Evolutionary conservation across 768 basidiomycete species (phyloP), one percentile per base, ranked within the genome.

Genomic region (Leccinum disarticulatum): DNA sequence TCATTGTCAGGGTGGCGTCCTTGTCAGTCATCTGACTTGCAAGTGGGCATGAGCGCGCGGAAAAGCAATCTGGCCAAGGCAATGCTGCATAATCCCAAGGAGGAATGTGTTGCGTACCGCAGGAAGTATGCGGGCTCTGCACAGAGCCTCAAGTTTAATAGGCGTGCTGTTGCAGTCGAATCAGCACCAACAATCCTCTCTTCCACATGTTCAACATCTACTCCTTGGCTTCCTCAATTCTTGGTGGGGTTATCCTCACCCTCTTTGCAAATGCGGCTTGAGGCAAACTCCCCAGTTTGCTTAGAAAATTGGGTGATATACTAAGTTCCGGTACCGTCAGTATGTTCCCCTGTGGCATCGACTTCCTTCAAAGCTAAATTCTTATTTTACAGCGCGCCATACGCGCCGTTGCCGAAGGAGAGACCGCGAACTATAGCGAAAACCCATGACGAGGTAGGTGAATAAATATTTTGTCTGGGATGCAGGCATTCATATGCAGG

Each of bases 251-350:
- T 25, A 25, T 61, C 47, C 54, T 66, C 46, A 61, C 52, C 30
- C 31, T 67, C 25, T 35, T 64, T 25, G 62, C 59, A 19, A 59
- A 67, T 52, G 38, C 14, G 15, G 62, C 55, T 11, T 64, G 59
- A 1, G 22, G 36, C 15, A 64, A 53, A 33, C 54, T 59, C 46
- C 59, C 59, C 9, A 55, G 55, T 51, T 48, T 54, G 19, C 28
- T 64, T 1, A 61, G 27, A 48, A 67, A 48, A 48, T 22, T 64
- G 1, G 33, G 15, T 22, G 38, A 43, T 7, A 59, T 51, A 48
- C 54, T 64, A 3, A 58, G 54, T 14, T 59, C 54, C 43, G 38
- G 55, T 35, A 6, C 28, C n/a, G 65, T 66, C 10, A 28, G 65
- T 64, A 43, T 43, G 41, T 6, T 36, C 36, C 6, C 13, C 25